phyloP scores from a whole-genome alignment of 2,329 filamentous ascomycete genomes.

The Fusarium cicatricum region DNA sequence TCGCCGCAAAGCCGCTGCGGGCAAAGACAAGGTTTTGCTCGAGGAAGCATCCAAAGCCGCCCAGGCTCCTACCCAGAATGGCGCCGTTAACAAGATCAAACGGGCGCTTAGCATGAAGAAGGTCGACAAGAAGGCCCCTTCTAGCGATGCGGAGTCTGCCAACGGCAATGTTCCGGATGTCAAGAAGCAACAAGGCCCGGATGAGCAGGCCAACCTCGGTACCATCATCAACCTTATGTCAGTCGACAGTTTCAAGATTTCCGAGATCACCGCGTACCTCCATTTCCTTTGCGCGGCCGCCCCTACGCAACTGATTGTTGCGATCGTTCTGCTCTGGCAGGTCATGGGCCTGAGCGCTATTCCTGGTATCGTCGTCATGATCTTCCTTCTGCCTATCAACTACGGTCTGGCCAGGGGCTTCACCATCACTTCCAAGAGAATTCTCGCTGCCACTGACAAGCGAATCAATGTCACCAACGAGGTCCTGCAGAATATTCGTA shows the following conservation, averaged over 20 bases:
- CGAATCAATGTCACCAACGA: constrained; percentile 97
- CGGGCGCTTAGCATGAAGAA: constrained; percentile 68
- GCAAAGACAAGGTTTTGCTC: constrained; percentile 77
- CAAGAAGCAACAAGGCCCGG: constrained; percentile 50
- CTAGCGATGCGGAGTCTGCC: constrained; percentile 46
- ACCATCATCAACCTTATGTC: constrained; percentile 99
- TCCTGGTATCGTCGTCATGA: constrained; percentile 91
- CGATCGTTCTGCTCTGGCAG: constrained; percentile 82
- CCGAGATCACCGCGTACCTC: constrained; percentile 91
- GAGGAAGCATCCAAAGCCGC: constrained; percentile 52
- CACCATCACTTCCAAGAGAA: constrained; percentile 84
- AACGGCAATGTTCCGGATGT: constrained; percentile 48
- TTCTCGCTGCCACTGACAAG: constrained; percentile 92
- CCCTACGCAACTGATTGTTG: constrained; percentile 85
- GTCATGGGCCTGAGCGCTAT: constrained; percentile 94
- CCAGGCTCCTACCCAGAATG: constrained; percentile 48
- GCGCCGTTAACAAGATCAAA: constrained; percentile 60
- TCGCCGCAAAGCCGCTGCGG: constrained; percentile 85
- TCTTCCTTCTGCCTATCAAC: constrained; percentile 87
- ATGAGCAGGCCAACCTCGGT: constrained; percentile 87
- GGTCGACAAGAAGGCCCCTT: constrained; percentile 54
- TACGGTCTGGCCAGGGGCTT: constrained; percentile 88
- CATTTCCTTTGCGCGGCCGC: constrained; percentile 95
- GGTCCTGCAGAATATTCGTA: constrained; percentile 94
- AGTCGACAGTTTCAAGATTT: constrained; percentile 98